Conservation (phyloP, 441 rosid genomes). For the Adansonia gregorii region DNA sequence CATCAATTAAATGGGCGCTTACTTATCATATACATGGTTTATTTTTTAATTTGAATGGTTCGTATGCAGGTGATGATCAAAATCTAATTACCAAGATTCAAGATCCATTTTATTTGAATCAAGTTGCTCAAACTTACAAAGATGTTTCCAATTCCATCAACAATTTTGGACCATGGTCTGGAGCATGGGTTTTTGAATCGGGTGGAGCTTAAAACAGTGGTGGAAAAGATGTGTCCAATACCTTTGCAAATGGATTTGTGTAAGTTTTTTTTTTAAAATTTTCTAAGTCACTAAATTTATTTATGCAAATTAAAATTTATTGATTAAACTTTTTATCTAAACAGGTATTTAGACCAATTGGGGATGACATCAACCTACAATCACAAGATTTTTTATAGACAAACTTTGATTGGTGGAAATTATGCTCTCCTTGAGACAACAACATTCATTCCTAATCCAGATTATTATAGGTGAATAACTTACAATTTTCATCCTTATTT, state of each 20-base stretch:
- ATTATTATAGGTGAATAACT: conserved; percentile 57
- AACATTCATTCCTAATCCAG: conserved; percentile 63
- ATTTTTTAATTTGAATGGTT: too few relatives aligned
- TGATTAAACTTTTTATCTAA: background rate
- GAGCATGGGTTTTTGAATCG: background rate
- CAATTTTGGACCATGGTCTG: background rate
- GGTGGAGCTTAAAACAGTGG: background rate
- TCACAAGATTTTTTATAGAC: conserved; percentile 70
- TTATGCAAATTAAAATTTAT: background rate
- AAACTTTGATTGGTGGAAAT: conserved; percentile 22
- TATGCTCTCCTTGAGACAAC: conserved; percentile 33
- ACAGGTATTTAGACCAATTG: background rate
- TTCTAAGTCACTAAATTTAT: background rate
- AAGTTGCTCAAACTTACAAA: background rate
- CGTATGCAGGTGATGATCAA: background rate
- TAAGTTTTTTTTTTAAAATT: background rate
- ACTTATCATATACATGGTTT: too few relatives aligned
- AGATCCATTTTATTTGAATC: background rate
- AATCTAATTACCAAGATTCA: background rate
- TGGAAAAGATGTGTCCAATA: background rate
- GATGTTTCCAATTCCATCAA: background rate
- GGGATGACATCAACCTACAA: conserved; percentile 48
- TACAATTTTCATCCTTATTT: background rate
- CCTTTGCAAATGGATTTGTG: background rate
- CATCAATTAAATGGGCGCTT: too few relatives aligned